Percentiles rank a stretch among this genome's conserved stretches.
These are phyloP conservation scores for Elongisporangium anandrum DNA, from an alignment of 352 stramenopile species.

Conservation along the genomic window DNA sequence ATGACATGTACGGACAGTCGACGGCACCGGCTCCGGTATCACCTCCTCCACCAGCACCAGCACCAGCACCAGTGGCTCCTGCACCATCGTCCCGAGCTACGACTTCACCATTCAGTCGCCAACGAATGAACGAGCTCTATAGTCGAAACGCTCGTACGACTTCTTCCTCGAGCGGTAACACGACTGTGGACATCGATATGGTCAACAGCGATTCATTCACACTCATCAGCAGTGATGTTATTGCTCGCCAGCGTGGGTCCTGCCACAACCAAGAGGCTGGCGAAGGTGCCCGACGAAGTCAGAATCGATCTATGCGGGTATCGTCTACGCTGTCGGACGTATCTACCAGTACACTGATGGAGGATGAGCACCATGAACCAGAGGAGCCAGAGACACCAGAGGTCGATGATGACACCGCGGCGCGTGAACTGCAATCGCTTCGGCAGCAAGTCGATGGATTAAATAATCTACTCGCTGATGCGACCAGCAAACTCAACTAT, in stretches of 20 bases:
- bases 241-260: conserved; percentile 20
- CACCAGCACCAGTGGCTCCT: conserved; percentile 13
- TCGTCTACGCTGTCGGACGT: conserved; percentile 36
- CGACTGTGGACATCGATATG: conserved; percentile 50
- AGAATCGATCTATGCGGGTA: conserved; percentile 4
- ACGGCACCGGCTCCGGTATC: conserved; percentile 5
- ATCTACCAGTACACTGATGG: conserved; percentile 27
- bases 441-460: conserved; percentile 46
- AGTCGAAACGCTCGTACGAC: background rate
- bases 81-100: background rate
- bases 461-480: conserved; percentile 38
- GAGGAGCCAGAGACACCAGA: conserved; percentile 14
- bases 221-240: conserved; percentile 38
- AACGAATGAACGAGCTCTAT: conserved; percentile 6
- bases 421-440: conserved; percentile 33
- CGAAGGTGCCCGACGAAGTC: conserved; percentile 28
- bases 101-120: background rate
- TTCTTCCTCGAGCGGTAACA: conserved; percentile 4
- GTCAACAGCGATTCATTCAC: conserved; percentile 51
- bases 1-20: conserved; percentile 13
- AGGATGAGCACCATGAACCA: conserved; percentile 17
- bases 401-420: conserved; percentile 11
- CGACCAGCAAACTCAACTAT: conserved; percentile 50
- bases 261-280: conserved; percentile 31
- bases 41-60: conserved; percentile 8